phyloP scores from a whole-genome alignment of 192 early-diverging fungal genomes.

The Anaeromyces robustus region DNA sequence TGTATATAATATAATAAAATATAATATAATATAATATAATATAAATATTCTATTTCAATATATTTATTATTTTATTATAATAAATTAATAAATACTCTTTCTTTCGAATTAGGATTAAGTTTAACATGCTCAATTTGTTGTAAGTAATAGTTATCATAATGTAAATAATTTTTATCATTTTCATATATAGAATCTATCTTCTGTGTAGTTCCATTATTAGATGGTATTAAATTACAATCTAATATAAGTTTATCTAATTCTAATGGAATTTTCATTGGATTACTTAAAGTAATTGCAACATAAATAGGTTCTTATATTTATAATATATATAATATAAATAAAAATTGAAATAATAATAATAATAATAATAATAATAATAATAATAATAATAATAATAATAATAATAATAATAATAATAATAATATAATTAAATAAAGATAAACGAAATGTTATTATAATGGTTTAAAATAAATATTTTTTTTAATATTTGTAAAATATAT shows the following conservation, averaged over 20 bases:
- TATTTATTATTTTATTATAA: too few relatives aligned
- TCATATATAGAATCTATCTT: neutral
- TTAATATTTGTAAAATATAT: neutral
- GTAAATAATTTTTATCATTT: neutral
- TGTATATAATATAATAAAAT: too few relatives aligned
- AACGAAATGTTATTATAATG: too few relatives aligned
- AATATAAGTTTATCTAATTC: slow-evolving; percentile 45
- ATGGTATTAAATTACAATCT: slow-evolving; percentile 28
- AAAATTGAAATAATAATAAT: neutral
- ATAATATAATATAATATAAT: too few relatives aligned
- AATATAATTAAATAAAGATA: too few relatives aligned
- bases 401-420: too few relatives aligned
- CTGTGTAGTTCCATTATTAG: slow-evolving; percentile 6
- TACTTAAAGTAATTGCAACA: slow-evolving; percentile 43
- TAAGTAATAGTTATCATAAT: neutral
- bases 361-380: neutral
- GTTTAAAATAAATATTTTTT: too few relatives aligned
- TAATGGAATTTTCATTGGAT: slow-evolving; percentile 58
- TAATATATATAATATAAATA: neutral
- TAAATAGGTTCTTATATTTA: slow-evolving; percentile 61
- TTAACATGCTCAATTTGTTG: neutral
- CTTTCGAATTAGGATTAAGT: neutral
- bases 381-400: too few relatives aligned
- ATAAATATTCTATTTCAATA: too few relatives aligned
- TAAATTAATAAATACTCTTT: neutral